Evolutionary conservation across 108 stramenopile species (phyloP), one percentile per base, ranked within the genome.

Genomic region (Discostella stelligeroides): DNA sequence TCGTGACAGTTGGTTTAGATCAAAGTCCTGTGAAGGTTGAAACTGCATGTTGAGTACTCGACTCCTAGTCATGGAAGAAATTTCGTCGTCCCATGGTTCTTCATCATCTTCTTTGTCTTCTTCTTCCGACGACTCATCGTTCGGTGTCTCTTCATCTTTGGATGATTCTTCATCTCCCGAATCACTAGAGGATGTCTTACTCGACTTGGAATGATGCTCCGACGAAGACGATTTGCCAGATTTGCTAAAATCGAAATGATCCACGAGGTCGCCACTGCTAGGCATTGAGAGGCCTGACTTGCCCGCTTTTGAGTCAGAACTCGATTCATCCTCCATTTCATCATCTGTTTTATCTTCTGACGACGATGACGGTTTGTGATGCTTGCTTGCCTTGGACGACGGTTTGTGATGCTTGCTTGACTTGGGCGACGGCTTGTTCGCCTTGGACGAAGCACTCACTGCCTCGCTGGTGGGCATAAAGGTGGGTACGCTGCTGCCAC

Each of bases 401-500:
- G 55, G 8, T 18, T 11, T 25, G 13, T 24, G 27, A 27, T 24
- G 55, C n/a, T 56, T 30, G 55, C 55, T 56, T 34, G 28, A 1
- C n/a, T 56, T 27, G 25, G 51, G 51, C 4, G 51, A 53, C 51
- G 51, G 51, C 9, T 7, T 53, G n/a, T n/a, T n/a, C n/a, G n/a
- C n/a, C n/a, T n/a, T 45, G 13, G 43, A n/a, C n/a, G n/a, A n/a
- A 2, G 43, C 15, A 45, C 13, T 17, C 43, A 45, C 43, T 11
- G n/a, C 43, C 1, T 45, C 15, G 9, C 7, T 34, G 34, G 43
- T 45, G 43, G 43, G 43, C 43, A 45, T 45, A 10, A 2, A n/a
- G 7, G 43, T 45, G 13, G 43, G 13, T 45, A n/a, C 2, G 12
- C 43, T 45, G 43, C 15, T n/a, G 13, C 15, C 15, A 45, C 15